phyloP scores from a whole-genome alignment of 257 asterid species.

The Buddleja alternifolia region DNA sequence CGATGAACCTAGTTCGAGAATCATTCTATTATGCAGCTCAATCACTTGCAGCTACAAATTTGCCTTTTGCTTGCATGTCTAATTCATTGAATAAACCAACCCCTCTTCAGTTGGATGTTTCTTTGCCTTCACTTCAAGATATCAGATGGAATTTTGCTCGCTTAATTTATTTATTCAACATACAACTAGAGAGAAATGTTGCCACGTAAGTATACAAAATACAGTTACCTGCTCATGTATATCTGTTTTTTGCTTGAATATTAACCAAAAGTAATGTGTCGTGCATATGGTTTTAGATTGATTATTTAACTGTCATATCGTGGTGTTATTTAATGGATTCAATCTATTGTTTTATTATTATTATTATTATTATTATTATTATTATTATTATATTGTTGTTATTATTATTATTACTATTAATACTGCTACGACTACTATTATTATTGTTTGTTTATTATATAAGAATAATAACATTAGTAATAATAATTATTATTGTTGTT shows the following conservation, averaged over 20 bases:
- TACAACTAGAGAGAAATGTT: slow-evolving; percentile 89
- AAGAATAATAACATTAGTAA: too few relatives aligned
- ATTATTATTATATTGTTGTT: too few relatives aligned
- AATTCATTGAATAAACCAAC: slow-evolving; percentile 80
- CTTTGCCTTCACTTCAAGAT: slow-evolving; percentile 74
- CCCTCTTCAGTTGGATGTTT: slow-evolving; percentile 86
- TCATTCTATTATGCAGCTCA: slow-evolving; percentile 44
- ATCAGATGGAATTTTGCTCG: slow-evolving; percentile 82
- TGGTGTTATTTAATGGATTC: neutral
- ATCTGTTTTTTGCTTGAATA: slow-evolving; percentile 19
- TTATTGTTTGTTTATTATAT: too few relatives aligned
- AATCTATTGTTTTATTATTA: neutral
- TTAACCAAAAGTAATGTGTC: slow-evolving; percentile 19
- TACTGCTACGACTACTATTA: too few relatives aligned
- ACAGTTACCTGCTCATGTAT: slow-evolving; percentile 17
- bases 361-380: too few relatives aligned
- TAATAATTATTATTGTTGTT: too few relatives aligned
- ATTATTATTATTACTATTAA: too few relatives aligned
- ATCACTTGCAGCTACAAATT: slow-evolving; percentile 54
- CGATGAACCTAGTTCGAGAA: slow-evolving; percentile 46
- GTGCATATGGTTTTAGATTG: neutral
- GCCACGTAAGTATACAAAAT: slow-evolving; percentile 71
- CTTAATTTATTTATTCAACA: slow-evolving; percentile 81
- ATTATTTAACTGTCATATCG: too few relatives aligned
- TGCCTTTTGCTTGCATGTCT: slow-evolving; percentile 85